Percentiles rank a stretch among this genome's conserved stretches.
These are phyloP conservation scores for Glaciozyma antarctica DNA, from an alignment of 768 basidiomycete species.

Conservation along the genomic window DNA sequence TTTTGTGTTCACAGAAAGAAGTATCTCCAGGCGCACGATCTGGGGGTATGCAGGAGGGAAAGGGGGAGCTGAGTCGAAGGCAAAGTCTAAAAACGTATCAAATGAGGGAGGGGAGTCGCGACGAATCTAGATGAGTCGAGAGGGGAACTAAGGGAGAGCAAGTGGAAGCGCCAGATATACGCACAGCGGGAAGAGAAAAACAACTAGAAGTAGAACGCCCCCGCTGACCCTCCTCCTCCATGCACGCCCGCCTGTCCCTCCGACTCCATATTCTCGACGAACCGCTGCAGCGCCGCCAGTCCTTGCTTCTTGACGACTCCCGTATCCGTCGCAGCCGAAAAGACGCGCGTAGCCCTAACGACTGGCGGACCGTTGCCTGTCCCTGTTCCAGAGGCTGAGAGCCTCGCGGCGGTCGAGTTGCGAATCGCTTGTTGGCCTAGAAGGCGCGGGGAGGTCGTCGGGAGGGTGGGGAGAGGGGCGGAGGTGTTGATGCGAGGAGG, in stretches of 20 bases:
- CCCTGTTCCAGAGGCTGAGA: constrained; percentile 13
- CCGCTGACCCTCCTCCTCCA: neutral
- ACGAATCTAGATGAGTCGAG: neutral
- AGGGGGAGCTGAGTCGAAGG: neutral
- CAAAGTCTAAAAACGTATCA: neutral
- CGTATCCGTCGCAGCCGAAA: constrained; percentile 34
- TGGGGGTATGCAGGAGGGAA: neutral
- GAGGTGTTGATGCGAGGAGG: constrained; percentile 1
- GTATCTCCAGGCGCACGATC: neutral
- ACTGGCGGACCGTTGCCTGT: constrained; percentile 19
- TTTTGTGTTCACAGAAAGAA: neutral
- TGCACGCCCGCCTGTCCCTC: neutral
- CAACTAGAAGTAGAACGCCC: neutral
- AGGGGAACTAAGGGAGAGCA: neutral
- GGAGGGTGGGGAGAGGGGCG: constrained; percentile 2
- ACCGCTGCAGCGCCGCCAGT: constrained; percentile 33
- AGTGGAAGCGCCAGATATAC: no score
- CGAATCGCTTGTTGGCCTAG: constrained; percentile 21
- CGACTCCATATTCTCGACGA: constrained; percentile 33
- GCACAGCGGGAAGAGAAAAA: no score
- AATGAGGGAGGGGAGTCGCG: neutral
- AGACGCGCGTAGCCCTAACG: constrained; percentile 32
- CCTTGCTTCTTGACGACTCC: constrained; percentile 32
- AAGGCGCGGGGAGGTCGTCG: constrained; percentile 9
- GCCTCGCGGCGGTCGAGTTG: constrained; percentile 25